Evolutionary conservation across 306 rosid genomes (phyloP), one percentile per base, ranked within the genome.

Genomic region (Psophocarpus tetragonolobus): DNA sequence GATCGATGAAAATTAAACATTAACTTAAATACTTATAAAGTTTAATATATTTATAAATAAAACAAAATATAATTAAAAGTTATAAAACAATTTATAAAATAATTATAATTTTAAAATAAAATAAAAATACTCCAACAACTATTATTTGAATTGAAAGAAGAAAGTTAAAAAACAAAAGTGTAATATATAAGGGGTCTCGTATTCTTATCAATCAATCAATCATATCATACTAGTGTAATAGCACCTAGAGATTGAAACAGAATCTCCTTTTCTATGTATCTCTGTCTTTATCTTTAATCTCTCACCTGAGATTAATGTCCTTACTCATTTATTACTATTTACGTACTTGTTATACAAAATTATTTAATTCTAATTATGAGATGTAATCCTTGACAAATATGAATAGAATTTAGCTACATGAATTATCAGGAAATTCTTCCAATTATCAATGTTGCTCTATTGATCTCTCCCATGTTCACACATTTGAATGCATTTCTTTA

Each of bases 261-360:
- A 84, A 87, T 91, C 91, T 91, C 79, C 69, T 81, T 53, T 26
- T 68, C 36, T n/a, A n/a, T n/a, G n/a, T n/a, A n/a, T 76, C 53
- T 41, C 32, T 51, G 35, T 51, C 24, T 44, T 66, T 6, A 48
- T 64, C 29, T 57, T 79, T 68, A 71, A 23, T 11, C 80, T 78
- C 86, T 84, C 87, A 78, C 83, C 82, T 85, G 66, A 84, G 79
- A 87, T 85, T 68, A 62, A 85, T 85, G 93, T 84, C 85, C 61
- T 74, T 86, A 84, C 84, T 90, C 38, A 4, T 2, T 33, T 38
- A 38, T 38, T 1, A 89, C 85, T 81, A 69, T n/a, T n/a, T n/a
- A 85, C 78, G 82, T 84, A 73, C 87, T 84, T 68, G 73, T 48
- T 68, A 63, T 76, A 87, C 72, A 88, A 60, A 79, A 56, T 72